A percentile compares a stretch with the other conserved stretches of the same genome.
Evolutionary conservation across 441 rosid species (phyloP).

Genomic region (Brassica balearica): DNA sequence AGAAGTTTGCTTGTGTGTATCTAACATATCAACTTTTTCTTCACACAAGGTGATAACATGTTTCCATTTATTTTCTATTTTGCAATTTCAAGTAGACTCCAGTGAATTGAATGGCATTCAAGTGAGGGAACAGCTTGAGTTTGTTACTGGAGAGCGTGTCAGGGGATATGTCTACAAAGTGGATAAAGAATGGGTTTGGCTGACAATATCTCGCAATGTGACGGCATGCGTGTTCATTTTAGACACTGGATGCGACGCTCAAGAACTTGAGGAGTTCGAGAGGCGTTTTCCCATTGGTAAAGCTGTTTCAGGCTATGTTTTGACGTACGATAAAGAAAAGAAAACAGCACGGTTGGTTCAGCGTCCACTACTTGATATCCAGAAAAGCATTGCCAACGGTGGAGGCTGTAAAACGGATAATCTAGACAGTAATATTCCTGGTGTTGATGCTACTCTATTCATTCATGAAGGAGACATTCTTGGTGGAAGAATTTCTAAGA

Average conservation of each 20-base stretch:
- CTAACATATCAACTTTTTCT: not conserved
- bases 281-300: conserved; percentile 69
- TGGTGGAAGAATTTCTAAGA: conserved; percentile 87
- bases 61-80: conserved; percentile 22
- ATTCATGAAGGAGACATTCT: conserved; percentile 78
- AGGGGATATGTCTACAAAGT: conserved; percentile 87
- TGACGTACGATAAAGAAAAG: conserved; percentile 72
- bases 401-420: conserved; percentile 40
- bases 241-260: conserved; percentile 75
- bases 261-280: conserved; percentile 78
- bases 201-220: conserved; percentile 75
- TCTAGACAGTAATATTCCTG: conserved; percentile 32
- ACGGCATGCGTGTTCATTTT: conserved; percentile 78
- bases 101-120: conserved; percentile 45
- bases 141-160: conserved; percentile 63
- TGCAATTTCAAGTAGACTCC: conserved; percentile 52
- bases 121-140: conserved; percentile 51
- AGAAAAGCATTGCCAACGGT: conserved; percentile 41
- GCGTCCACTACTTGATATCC: conserved; percentile 51
- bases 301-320: conserved; percentile 70
- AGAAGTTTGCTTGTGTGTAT: conserved; percentile 6
- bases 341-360: conserved; percentile 72
- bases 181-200: conserved; percentile 88
- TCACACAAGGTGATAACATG: conserved; percentile 18
- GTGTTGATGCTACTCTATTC: conserved; percentile 52